phyloP scores from a whole-genome alignment of 2,329 filamentous ascomycete species.

The Alternaria brassicicola region DNA sequence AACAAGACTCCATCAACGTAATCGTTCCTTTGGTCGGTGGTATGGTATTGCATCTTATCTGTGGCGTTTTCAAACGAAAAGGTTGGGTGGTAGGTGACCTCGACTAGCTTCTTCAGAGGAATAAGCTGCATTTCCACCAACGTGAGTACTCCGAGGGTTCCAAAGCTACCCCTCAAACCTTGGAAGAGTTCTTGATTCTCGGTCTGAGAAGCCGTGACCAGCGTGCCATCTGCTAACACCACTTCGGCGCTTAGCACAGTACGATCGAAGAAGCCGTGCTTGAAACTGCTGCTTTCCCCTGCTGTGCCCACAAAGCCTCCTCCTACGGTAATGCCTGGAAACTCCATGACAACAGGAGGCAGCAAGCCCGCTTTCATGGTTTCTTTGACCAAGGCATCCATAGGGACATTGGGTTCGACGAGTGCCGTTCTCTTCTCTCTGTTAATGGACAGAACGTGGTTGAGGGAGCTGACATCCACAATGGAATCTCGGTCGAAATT shows the following conservation, averaged over 20 bases:
- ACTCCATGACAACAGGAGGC: constrained; percentile 72
- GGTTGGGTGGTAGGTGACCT: constrained; percentile 66
- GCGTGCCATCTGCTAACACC: constrained; percentile 63
- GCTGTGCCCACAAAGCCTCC: constrained; percentile 71
- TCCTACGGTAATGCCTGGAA: constrained; percentile 71
- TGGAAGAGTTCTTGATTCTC: constrained; percentile 62
- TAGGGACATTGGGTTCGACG: constrained; percentile 72
- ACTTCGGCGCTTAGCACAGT: constrained; percentile 69
- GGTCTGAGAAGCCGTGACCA: constrained; percentile 55
- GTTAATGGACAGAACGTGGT: constrained; percentile 67
- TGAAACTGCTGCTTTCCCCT: constrained; percentile 71
- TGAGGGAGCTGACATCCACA: constrained; percentile 70
- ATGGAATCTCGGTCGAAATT: constrained; percentile 47
- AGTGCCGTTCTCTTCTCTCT: constrained; percentile 58
- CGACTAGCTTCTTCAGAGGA: constrained; percentile 61
- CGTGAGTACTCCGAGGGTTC: constrained; percentile 67
- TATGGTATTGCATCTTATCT: constrained; percentile 55
- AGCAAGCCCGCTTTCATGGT: constrained; percentile 62
- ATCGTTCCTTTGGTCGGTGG: constrained; percentile 55
- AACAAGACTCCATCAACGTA: constrained; percentile 74
- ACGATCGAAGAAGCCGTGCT: constrained; percentile 69
- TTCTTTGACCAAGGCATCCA: constrained; percentile 66
- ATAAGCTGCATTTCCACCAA: constrained; percentile 64
- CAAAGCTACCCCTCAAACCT: constrained; percentile 64
- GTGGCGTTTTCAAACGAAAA: constrained; percentile 58